Base-by-base conservation (phyloP, 1,284 basidiomycete genomes). In the Mycosarcoma maydis region DNA sequence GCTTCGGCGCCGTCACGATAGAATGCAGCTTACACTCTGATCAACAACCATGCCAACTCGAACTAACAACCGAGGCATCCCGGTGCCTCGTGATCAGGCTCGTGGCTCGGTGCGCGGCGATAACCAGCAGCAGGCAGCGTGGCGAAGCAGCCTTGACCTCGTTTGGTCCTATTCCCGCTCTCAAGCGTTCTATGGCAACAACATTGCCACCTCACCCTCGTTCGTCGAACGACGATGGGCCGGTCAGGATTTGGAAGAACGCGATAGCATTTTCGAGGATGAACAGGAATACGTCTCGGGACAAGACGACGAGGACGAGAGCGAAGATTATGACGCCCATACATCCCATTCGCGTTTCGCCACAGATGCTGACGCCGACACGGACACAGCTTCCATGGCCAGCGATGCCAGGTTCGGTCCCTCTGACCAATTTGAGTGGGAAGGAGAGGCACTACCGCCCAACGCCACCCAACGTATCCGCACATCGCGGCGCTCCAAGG, bases 161-260 rank as follows among this genome's bases (percentile, higher is more conserved):
- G 77, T 81, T 13, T 81, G 76, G 75, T 80, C 78, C 22, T 81
- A 81, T 24, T 80, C 79, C 10, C 76, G 79, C 42, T 81, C 79
- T 2, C 79, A 81, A 49, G 79, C 79, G 3, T 81, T 78, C 54
- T 81, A 79, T 49, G 78, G 78, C 29, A 76, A 81, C 64, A 81
- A 81, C 55, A 72, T 81, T 36, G 74, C 74, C 22, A 81, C 78
- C 10, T 78, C 76, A 9, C 79, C 79, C 6, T 75, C 72, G 45
- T 81, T 81, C 44, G 69, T 74, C 13, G 79, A 80, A 17, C 52
- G 72, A 4, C 73, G 61, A 24, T 81, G 79, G 79, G 61, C 73
- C 16, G 75, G 74, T 1, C 75, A 78, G 19, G 77, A 78, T 14
- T 68, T 68, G 9, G 75, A 75, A 27, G 75, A 73, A 29, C 65